Evolutionary conservation across 345 rosid species (phyloP).

Genomic region (Hibiscus syriacus): DNA sequence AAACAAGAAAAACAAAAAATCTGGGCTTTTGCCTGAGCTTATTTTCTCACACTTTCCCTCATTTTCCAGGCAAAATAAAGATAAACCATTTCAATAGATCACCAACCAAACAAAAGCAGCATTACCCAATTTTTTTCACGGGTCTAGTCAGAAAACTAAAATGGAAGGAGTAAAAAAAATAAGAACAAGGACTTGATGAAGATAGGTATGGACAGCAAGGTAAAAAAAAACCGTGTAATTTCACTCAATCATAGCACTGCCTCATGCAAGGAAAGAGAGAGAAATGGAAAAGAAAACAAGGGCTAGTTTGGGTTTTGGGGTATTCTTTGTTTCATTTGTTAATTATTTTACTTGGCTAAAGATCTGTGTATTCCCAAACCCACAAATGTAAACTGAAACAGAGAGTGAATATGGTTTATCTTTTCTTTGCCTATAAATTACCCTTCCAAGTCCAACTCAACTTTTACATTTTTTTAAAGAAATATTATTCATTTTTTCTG

Average conservation of each 20-base stretch:
- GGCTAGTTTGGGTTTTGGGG: constrained; percentile 27
- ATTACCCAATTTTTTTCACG: constrained; percentile 26
- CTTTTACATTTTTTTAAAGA: constrained; percentile 10
- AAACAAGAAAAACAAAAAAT: neutral
- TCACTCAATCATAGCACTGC: constrained; percentile 19
- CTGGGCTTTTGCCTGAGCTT: constrained; percentile 6
- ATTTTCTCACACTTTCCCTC: constrained; percentile 35
- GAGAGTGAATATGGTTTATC: constrained; percentile 10
- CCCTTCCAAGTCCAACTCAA: constrained; percentile 21
- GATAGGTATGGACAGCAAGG: constrained; percentile 18
- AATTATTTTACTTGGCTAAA: constrained; percentile 33
- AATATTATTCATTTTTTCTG: constrained; percentile 10
- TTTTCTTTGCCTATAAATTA: constrained; percentile 36
- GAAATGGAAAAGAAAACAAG: neutral
- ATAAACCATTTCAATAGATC: no score
- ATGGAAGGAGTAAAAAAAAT: neutral
- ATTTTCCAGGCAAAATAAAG: constrained; percentile 42
- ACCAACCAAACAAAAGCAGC: no score
- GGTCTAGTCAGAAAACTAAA: constrained; percentile 19
- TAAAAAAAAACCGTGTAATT: constrained; percentile 21
- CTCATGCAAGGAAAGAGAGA: constrained; percentile 20
- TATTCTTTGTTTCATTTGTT: constrained; percentile 27
- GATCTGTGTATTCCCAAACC: constrained; percentile 21
- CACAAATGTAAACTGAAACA: neutral
- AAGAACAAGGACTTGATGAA: constrained; percentile 16